Evolutionary conservation across 2,329 filamentous ascomycete genomes (phyloP), one percentile per base, ranked within the genome.

Genomic region (Catunica adiposa): DNA sequence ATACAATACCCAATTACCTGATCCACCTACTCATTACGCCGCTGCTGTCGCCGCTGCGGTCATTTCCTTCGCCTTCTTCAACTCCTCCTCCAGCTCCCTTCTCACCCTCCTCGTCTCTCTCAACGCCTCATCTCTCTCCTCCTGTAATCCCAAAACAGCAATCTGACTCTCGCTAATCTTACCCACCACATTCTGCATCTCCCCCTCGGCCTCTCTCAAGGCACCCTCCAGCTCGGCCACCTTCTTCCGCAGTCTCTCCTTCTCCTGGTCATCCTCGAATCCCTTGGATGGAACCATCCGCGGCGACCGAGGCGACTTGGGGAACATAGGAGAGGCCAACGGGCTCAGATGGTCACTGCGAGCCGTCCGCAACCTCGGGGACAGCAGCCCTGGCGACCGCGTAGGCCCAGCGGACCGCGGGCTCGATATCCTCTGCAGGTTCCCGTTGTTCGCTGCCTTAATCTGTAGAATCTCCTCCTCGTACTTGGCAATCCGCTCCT

Each of bases 221-320:
- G 89, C 84, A 63, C 80, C 82, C 71, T 98, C 92, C 2, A 98
- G 79, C 69, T 95, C 88, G 56, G 80, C 73, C 6, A 97, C 86
- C 59, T 84, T 82, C 59, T 80, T 78, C 66, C 89, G 85, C 34
- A 98, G 79, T 58, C 78, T 74, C 59, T 85, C 79, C 54, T 90
- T 82, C 70, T 87, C 80, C 11, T 82, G 77, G 53, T 84, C 84
- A 61, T 92, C 82, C 11, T 81, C 79, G 23, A 84, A 82, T 53
- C 75, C 82, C 75, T 77, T 81, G 1, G 81, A 76, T 2, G 79
- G 78, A 58, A 78, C 73, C 4, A 64, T 64, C 29, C 67, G 73
- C 46, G 72, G 73, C 58, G 71, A 74, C 42, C 71, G 75, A 56
- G 66, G 62, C 7, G 65, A 61, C 59, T 64, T 63, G 1, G 65